A percentile compares a stretch with the other conserved stretches of the same genome.
Conservation (phyloP, 495 filamentous ascomycete genomes). For the Hypoxylon trugodes region DNA sequence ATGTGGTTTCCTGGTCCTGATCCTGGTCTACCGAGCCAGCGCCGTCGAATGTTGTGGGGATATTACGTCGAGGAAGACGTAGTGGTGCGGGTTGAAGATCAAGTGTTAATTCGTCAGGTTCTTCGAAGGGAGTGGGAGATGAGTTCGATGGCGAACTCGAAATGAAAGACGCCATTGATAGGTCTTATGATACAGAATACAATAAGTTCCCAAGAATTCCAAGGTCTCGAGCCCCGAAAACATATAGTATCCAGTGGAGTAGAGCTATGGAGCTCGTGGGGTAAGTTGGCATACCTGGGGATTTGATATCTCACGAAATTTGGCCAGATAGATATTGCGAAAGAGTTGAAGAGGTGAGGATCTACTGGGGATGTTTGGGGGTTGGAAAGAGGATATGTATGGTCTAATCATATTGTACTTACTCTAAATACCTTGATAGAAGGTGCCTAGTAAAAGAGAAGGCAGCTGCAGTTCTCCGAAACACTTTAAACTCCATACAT, state of each 20-base stretch:
- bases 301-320: neutral
- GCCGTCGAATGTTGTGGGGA: slow-evolving; percentile 20
- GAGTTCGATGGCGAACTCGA: slow-evolving; percentile 16
- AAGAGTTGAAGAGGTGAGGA: too few relatives aligned
- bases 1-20: neutral
- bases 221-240: slow-evolving; percentile 21
- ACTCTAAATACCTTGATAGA: too few relatives aligned
- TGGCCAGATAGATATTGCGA: neutral
- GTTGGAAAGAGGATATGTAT: too few relatives aligned
- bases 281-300: neutral
- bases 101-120: slow-evolving; percentile 23
- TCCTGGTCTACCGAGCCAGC: slow-evolving; percentile 3
- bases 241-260: slow-evolving; percentile 10
- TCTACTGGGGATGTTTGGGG: too few relatives aligned
- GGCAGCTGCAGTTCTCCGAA: too few relatives aligned
- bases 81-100: slow-evolving; percentile 46
- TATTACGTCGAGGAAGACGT: slow-evolving; percentile 38
- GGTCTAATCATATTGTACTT: too few relatives aligned
- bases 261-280: slow-evolving; percentile 8
- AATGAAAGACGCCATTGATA: slow-evolving; percentile 25
- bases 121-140: slow-evolving; percentile 17
- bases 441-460: too few relatives aligned
- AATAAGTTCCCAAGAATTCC: slow-evolving; percentile 36
- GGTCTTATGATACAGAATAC: slow-evolving; percentile 29
- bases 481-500: too few relatives aligned